phyloP scores from a whole-genome alignment of 2,329 filamentous ascomycete genomes.

The Ascocoryne sarcoides region DNA sequence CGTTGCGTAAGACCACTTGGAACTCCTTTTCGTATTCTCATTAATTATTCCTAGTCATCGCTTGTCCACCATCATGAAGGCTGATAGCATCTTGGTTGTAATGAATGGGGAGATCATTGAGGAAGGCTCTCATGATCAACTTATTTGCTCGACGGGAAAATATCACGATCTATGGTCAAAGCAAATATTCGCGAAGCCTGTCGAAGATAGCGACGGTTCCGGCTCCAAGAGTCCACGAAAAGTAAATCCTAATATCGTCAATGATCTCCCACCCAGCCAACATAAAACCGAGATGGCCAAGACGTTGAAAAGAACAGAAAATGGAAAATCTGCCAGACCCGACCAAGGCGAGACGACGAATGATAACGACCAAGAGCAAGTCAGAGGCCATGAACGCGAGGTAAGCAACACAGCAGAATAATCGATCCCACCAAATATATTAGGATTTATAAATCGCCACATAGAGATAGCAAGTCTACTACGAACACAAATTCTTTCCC shows the following conservation, averaged over 20 bases:
- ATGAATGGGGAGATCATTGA: constrained; percentile 43
- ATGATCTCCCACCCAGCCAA: constrained; percentile 20
- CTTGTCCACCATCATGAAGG: constrained; percentile 44
- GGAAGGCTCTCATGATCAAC: constrained; percentile 40
- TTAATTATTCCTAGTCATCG: constrained; percentile 31
- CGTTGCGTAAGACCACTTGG: constrained; percentile 23
- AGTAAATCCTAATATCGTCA: constrained; percentile 21
- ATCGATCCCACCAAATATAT: too few relatives aligned
- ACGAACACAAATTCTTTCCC: background rate
- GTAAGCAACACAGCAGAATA: constrained; percentile 18
- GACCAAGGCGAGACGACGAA: constrained; percentile 3
- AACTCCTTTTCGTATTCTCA: background rate
- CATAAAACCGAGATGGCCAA: constrained; percentile 15
- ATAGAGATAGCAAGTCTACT: constrained; percentile 13
- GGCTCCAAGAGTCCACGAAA: constrained; percentile 22
- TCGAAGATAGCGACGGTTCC: constrained; percentile 7
- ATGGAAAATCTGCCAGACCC: constrained; percentile 8
- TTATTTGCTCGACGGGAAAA: constrained; percentile 39
- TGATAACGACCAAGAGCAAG: constrained; percentile 3
- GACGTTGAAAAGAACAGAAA: constrained; percentile 9
- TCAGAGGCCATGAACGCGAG: constrained; percentile 16
- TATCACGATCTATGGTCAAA: constrained; percentile 45
- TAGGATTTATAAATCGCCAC: background rate
- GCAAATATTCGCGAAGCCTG: constrained; percentile 31
- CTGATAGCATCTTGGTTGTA: constrained; percentile 46